Evolutionary conservation across 257 asterid genomes (phyloP), one percentile per base, ranked within the genome.

Genomic region (Gynochthodes officinalis): DNA sequence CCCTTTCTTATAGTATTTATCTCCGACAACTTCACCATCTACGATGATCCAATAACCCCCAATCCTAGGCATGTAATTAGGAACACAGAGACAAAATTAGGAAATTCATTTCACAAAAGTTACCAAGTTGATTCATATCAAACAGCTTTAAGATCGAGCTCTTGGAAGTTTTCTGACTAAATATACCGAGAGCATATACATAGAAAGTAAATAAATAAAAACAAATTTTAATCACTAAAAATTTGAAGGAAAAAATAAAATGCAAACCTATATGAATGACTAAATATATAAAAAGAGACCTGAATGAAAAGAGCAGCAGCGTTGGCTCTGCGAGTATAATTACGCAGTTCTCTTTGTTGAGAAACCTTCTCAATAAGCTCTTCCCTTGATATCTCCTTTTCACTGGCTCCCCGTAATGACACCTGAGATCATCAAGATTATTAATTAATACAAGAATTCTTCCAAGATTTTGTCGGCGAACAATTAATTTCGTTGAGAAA

Each of bases 401-500:
- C 92, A 82, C 98, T 93, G 19, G 97, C 91, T 72, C 98, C 98
- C 42, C 98, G 97, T 67, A 93, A 79, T 60, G 98, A 93, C 9
- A 93, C 97, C 98, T 93, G 81, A 14, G 67, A 53, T 23, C 14
- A 78, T 80, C 76, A 49, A 46, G 3, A 71, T 69, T 48, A 62
- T 67, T 74, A 67, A 33, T 3, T 37, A 50, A 8, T 4, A 18
- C 19, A 58, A 33, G 10, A 67, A 76, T 37, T 73, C 14, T 25
- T 60, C 35, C 63, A 68, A 28, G 35, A 64, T 33, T 48, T n/a
- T 52, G 58, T 54, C 33, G 4, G 25, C 16, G 33, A 57, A 49
- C 37, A 25, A 50, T 21, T 50, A 3, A 50, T 16, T 39, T 0
- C 7, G 21, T 16, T 6, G 18, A 33, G 1, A 46, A 21, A 59